phyloP scores from a whole-genome alignment of 1,284 basidiomycete genomes.

The Cryptococcus sp. region DNA sequence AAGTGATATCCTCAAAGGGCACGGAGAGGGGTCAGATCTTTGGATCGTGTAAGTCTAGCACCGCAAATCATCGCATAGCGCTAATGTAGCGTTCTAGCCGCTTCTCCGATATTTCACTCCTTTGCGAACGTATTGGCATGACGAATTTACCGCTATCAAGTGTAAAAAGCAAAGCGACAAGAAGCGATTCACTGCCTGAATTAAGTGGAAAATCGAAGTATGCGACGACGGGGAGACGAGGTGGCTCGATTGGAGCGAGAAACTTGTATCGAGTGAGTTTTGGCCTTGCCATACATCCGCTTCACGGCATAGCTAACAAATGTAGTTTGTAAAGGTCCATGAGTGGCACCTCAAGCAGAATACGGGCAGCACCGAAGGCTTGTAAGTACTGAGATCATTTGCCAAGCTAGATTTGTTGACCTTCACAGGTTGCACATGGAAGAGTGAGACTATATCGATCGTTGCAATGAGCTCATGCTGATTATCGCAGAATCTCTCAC shows the following conservation, averaged over 20 bases:
- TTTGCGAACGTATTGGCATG: conserved; percentile 83
- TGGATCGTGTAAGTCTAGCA: conserved; percentile 65
- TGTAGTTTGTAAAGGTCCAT: conserved; percentile 61
- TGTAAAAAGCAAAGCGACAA: conserved; percentile 42
- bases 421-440: conserved; percentile 67
- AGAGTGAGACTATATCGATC: conserved; percentile 58
- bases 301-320: conserved; percentile 1
- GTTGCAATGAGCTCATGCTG: neutral
- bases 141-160: conserved; percentile 75
- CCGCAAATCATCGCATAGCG: conserved; percentile 1
- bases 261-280: conserved; percentile 75
- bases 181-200: conserved; percentile 14
- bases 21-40: conserved; percentile 67
- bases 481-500: conserved; percentile 6
- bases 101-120: conserved; percentile 90
- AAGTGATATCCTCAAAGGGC: conserved; percentile 58
- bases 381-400: conserved; percentile 7
- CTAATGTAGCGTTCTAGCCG: conserved; percentile 38
- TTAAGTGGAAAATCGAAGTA: conserved; percentile 64
- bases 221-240: conserved; percentile 59
- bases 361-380: conserved; percentile 11
- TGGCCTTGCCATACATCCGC: neutral
- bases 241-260: conserved; percentile 59
- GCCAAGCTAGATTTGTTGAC: conserved; percentile 50
- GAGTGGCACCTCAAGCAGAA: conserved; percentile 58